Conservation (phyloP, 306 rosid species). For the Prunus dulcis region DNA sequence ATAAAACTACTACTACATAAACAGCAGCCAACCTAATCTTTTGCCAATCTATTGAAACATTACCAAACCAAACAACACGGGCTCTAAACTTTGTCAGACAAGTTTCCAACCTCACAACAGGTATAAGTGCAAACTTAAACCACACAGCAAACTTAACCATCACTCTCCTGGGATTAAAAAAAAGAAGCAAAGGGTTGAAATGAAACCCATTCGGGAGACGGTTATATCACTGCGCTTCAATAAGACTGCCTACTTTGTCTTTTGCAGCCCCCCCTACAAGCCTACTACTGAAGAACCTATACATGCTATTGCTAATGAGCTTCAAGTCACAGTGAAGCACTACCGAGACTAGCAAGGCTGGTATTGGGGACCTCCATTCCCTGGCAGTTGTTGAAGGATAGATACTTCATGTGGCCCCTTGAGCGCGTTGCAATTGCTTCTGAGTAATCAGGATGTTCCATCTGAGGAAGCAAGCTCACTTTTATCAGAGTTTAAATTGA, state of each 20-base stretch:
- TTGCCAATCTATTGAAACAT: conserved; percentile 34
- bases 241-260: conserved; percentile 31
- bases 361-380: conserved; percentile 26
- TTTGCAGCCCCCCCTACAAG: conserved; percentile 50
- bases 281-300: conserved; percentile 57
- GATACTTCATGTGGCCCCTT: conserved; percentile 1
- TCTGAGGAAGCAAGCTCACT: conserved; percentile 54
- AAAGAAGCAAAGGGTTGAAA: background rate
- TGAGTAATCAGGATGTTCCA: conserved; percentile 39
- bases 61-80: conserved; percentile 35
- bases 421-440: conserved; percentile 13
- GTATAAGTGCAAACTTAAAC: conserved; percentile 3
- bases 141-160: background rate
- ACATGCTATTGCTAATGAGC: conserved; percentile 47
- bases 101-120: conserved; percentile 18
- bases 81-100: conserved; percentile 19
- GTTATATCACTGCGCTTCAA: conserved; percentile 4
- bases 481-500: conserved; percentile 64
- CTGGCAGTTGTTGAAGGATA: conserved; percentile 19
- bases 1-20: conserved; percentile 20
- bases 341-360: conserved; percentile 28
- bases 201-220: conserved; percentile 10
- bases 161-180: background rate
- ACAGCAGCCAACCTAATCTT: conserved; percentile 32
- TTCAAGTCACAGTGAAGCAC: conserved; percentile 41